Conservation (phyloP, 345 rosid genomes). For the Lumnitzera littorea region DNA sequence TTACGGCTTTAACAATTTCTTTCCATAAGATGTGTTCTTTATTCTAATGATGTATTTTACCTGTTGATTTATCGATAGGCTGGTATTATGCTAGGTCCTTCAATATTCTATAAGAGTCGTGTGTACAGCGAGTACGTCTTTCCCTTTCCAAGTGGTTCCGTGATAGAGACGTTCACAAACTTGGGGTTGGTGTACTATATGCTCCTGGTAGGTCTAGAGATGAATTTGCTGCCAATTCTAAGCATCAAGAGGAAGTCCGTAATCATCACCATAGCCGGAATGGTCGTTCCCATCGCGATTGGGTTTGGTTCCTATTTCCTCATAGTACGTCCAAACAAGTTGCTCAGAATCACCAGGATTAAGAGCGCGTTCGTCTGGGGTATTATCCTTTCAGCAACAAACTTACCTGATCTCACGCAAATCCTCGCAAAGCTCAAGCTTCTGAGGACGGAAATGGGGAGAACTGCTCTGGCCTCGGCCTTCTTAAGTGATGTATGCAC, state of each 20-base stretch:
- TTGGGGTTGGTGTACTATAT: constrained; percentile 40
- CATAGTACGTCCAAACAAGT: neutral
- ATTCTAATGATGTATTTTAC: no score
- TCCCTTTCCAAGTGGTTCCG: constrained; percentile 23
- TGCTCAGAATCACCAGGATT: constrained; percentile 15
- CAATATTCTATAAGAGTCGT: neutral
- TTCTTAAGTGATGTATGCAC: constrained; percentile 35
- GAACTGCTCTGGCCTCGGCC: constrained; percentile 40
- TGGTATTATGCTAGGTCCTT: constrained; percentile 44
- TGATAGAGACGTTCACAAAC: constrained; percentile 44
- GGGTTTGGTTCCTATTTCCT: constrained; percentile 28
- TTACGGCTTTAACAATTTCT: no score
- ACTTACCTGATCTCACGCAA: constrained; percentile 49
- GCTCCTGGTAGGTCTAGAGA: constrained; percentile 57
- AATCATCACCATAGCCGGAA: constrained; percentile 28
- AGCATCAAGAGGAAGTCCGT: constrained; percentile 16
- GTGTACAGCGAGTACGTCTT: neutral
- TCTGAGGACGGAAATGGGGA: constrained; percentile 50
- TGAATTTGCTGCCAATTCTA: constrained; percentile 37
- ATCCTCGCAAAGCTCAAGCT: constrained; percentile 59
- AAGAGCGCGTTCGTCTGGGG: constrained; percentile 32
- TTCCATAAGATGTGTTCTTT: no score
- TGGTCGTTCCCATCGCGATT: constrained; percentile 21
- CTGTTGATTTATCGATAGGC: constrained; percentile 23
- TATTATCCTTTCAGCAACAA: constrained; percentile 40